Conservation (phyloP, 257 asterid genomes). For the Penstemon eatonii region DNA sequence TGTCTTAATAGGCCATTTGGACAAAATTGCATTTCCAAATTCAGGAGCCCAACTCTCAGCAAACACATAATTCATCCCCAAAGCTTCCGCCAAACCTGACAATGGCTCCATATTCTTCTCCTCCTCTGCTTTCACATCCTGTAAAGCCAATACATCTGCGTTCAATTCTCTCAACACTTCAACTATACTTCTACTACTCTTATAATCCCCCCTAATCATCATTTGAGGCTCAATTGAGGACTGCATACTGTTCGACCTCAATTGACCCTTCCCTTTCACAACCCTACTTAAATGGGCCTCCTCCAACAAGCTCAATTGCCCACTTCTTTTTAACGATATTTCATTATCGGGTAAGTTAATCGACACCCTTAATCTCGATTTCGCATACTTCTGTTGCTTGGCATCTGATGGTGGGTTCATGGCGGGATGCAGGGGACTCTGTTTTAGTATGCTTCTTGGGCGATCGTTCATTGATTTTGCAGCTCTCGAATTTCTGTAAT, state of each 20-base stretch:
- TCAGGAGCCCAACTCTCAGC: conserved; percentile 99
- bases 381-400: conserved; percentile 55
- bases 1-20: conserved; percentile 83
- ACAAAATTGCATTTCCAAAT: conserved; percentile 84
- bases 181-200: conserved; percentile 47
- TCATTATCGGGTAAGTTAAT: conserved; percentile 92
- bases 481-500: conserved; percentile 32
- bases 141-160: conserved; percentile 84
- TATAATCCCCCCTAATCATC: conserved; percentile 2
- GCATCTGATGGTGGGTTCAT: conserved; percentile 31
- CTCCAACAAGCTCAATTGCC: conserved; percentile 40
- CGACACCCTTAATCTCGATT: conserved; percentile 77
- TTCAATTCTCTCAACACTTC: conserved; percentile 76
- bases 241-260: conserved; percentile 43
- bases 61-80: conserved; percentile 90
- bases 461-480: conserved; percentile 55
- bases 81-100: conserved; percentile 80
- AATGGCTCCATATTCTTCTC: conserved; percentile 88
- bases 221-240: not conserved
- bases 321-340: conserved; percentile 71
- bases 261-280: conserved; percentile 55
- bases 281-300: conserved; percentile 30
- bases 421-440: conserved; percentile 60
- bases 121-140: conserved; percentile 95
- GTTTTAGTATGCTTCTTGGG: conserved; percentile 79